Base-by-base conservation (phyloP, 192 early-diverging fungal species). In the Entomortierella parvispora region DNA sequence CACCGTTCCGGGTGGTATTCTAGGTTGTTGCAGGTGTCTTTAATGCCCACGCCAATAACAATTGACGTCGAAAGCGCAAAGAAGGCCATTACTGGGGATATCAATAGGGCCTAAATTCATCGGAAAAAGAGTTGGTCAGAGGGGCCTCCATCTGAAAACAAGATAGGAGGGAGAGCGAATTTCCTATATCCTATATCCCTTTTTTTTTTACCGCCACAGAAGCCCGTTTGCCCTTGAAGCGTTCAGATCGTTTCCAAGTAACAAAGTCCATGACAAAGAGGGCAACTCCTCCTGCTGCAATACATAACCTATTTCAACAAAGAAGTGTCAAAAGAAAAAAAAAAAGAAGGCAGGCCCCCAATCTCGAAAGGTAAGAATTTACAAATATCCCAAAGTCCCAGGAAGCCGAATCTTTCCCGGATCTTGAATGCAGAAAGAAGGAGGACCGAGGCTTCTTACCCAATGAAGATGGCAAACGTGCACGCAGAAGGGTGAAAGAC, bases 181-280 rank as follows among this genome's bases (percentile, higher is more conserved):
- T n/a, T n/a, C n/a, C n/a, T n/a, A n/a, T n/a, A n/a, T n/a, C n/a
- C n/a, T n/a, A n/a, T n/a, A n/a, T n/a, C n/a, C n/a, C n/a, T n/a
- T n/a, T n/a, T n/a, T n/a, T n/a, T 31, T 57, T 43, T 68, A 68
- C 66, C 7, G 67, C 62, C 12, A 65, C 29, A n/a, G 70, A 72
- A 4, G 70, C 62, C 11, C 70, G 70, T 46, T 65, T 72, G 54
- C 70, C 70, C 56, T 72, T 72, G 49, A 64, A 72, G 22, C 61
- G 50, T 37, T 72, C 70, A 17, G 70, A 72, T 43, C 62, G 70
- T 34, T 72, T 72, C 70, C 70, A 72, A 20, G 70, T 72, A 22
- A 72, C 56, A 45, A 42, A 72, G 48, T 72, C 70, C 70, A 72
- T 72, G 32, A 28, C 53, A 23, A 63, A 53, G 26, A 72, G 20